Percentiles rank a stretch among this genome's conserved stretches.
Conservation (phyloP, 805 yeast genomes). For the Suhomyces pyralidae region DNA sequence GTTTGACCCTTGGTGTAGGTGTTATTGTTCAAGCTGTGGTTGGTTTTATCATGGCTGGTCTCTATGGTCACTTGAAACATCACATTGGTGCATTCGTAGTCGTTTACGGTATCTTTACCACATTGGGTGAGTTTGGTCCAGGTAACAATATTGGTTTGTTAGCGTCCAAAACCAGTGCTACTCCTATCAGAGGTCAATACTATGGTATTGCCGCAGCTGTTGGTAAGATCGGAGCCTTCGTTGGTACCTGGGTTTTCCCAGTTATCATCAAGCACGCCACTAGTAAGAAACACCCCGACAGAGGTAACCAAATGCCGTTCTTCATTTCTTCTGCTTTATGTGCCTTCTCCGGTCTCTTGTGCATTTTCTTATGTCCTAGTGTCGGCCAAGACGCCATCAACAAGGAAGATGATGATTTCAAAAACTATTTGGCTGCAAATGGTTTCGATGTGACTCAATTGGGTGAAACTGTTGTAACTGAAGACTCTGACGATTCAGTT, state of each 20-base stretch:
- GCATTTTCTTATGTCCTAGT: constrained; percentile 70
- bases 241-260: constrained; percentile 88
- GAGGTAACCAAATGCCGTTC: constrained; percentile 74
- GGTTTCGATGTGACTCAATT: constrained; percentile 69
- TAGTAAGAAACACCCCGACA: constrained; percentile 39
- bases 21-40: constrained; percentile 68
- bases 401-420: constrained; percentile 70
- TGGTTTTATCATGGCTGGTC: constrained; percentile 82
- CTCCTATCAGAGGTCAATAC: constrained; percentile 86
- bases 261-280: constrained; percentile 57
- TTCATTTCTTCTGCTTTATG: constrained; percentile 79
- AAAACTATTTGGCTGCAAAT: constrained; percentile 59
- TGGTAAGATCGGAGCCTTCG: constrained; percentile 92
- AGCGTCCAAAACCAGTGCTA: constrained; percentile 82
- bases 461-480: constrained; percentile 32
- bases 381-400: constrained; percentile 81
- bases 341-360: constrained; percentile 64
- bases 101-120: constrained; percentile 80
- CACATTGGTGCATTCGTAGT: constrained; percentile 79
- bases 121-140: constrained; percentile 91
- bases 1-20: constrained; percentile 71
- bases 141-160: constrained; percentile 89
- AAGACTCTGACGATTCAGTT: constrained; percentile 1
- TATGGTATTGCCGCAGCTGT: constrained; percentile 89
- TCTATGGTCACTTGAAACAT: constrained; percentile 50